phyloP scores from a whole-genome alignment of 805 yeast species.

The Yarrowia divulgata region DNA sequence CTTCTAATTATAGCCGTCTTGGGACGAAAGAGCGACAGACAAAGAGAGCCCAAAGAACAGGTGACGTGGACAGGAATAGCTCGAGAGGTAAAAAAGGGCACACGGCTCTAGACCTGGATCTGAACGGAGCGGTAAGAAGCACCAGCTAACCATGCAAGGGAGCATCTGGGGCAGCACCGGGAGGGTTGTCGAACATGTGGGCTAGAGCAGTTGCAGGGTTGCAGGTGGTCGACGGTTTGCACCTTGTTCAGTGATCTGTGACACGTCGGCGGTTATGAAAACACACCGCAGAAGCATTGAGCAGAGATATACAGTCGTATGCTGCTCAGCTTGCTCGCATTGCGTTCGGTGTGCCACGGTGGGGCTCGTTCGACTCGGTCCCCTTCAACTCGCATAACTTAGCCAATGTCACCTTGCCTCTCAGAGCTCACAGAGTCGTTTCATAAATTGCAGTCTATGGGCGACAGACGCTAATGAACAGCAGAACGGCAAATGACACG shows the following conservation, averaged over 20 bases:
- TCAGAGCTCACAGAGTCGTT: background rate
- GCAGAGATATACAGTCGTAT: too few species aligned
- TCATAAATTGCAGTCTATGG: constrained; percentile 7
- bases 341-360: too few species aligned
- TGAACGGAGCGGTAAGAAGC: too few species aligned
- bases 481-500: too few species aligned
- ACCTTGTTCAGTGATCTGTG: background rate
- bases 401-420: background rate
- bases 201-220: too few species aligned
- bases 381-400: background rate
- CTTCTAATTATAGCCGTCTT: constrained; percentile 33
- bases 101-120: constrained; percentile 6
- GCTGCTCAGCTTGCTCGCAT: too few species aligned
- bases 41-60: background rate
- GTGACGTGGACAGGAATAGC: constrained; percentile 12
- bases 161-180: too few species aligned
- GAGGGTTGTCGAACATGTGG: too few species aligned
- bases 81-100: constrained; percentile 2
- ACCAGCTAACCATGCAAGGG: too few species aligned
- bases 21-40: constrained; percentile 1
- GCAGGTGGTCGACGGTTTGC: background rate
- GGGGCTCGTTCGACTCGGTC: too few species aligned
- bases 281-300: too few species aligned
- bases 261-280: background rate
- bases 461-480: too few species aligned